Evolutionary conservation across 139 green algal species (phyloP), one percentile per base, ranked within the genome.

Genomic region (Desmodesmus armatus): DNA sequence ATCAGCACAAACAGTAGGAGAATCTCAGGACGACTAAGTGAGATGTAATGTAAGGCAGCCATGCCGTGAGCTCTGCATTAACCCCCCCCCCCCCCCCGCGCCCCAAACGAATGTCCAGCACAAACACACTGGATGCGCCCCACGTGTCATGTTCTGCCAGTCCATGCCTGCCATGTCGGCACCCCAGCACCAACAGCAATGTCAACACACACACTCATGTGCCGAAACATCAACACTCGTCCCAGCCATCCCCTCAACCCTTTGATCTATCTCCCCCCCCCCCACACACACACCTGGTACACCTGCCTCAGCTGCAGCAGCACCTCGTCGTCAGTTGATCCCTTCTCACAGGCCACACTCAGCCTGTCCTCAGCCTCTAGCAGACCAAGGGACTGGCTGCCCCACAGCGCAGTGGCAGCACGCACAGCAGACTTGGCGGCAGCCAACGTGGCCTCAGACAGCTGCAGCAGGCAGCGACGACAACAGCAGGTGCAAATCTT

Each of bases 331-430:
- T 93, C 80, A 0, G 91, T 97, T 43, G 92, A 88, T 19, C 93
- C 94, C 91, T 98, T 98, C 90, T 99, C 97, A 80, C 95, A 98
- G 0, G 96, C 97, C 47, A 98, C 89, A 2, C 93, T 90, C 49
- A 99, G 91, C 5, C 96, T 78, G 60, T 99, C 97, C 90, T 99
- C 96, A 2, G 96, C 96, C 60, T 98, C 95, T 80, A 98, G 93
- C 82, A 94, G 90, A 17, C 60, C 40, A 85, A 98, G 89, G 76
- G 90, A 81, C 40, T 92, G 75, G 55, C 88, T 75, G 58, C 95
- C 93, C 93, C 93, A 96, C 7, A 86, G 87, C 43, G 81, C 62
- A 33, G 89, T 79, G 2, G 90, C 90, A 9, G 76, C 88, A 35
- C 63, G 81, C 27, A 91, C 87, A 5, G 89, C 89, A 11, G 87